phyloP scores from a whole-genome alignment of 257 asterid species.

The Solanum clarkiae region DNA sequence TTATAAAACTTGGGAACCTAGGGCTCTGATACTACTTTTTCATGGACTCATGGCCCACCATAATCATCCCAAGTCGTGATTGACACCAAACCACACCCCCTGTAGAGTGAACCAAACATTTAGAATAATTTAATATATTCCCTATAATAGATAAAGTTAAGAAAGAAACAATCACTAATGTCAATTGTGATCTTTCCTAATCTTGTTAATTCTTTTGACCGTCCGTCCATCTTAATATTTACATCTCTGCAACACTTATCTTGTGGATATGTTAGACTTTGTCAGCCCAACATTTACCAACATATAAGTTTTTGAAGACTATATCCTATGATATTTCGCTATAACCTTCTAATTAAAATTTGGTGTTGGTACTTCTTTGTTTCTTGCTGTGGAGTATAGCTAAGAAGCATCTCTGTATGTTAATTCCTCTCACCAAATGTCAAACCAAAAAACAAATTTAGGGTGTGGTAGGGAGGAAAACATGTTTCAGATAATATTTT shows the following conservation, averaged over 20 bases:
- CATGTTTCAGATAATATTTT: background rate
- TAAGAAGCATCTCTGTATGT: background rate
- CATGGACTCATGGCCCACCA: too few species aligned
- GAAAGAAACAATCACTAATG: too few species aligned
- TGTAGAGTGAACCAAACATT: too few species aligned
- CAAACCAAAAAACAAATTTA: background rate
- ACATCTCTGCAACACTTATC: background rate
- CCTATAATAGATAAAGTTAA: too few species aligned
- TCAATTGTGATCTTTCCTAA: background rate
- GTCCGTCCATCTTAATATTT: background rate
- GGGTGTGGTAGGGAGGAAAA: background rate
- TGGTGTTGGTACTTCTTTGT: background rate
- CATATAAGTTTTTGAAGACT: background rate
- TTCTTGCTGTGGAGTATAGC: background rate
- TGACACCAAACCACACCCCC: too few species aligned
- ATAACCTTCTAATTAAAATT: background rate
- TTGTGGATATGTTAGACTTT: background rate
- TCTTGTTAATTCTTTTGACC: background rate
- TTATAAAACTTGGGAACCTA: too few species aligned
- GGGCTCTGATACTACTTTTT: too few species aligned
- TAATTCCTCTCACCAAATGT: background rate
- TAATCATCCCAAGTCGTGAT: too few species aligned
- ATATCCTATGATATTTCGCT: background rate
- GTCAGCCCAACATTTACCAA: background rate
- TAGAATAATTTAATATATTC: too few species aligned